Evolutionary conservation across 169 alveolate genomes (phyloP).

Genomic region (Eimeria tenella): DNA sequence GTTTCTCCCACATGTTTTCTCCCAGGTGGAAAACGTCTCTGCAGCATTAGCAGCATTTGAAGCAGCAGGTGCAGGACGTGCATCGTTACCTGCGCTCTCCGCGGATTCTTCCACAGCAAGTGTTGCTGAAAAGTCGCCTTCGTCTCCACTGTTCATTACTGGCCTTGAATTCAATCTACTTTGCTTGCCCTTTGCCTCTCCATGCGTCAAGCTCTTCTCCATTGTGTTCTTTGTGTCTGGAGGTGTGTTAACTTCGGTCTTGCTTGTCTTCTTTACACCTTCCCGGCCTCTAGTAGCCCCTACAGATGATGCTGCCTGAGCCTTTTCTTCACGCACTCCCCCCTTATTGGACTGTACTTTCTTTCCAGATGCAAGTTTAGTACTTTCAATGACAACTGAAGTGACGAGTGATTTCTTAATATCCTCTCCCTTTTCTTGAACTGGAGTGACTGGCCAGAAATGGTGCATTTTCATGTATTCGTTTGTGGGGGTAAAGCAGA

Average conservation of each 20-base stretch:
- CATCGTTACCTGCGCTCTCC: slow-evolving; percentile 13
- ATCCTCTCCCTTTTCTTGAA: neutral
- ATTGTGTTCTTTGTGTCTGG: neutral
- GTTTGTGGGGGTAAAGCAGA: slow-evolving; percentile 48
- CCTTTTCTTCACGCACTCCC: neutral
- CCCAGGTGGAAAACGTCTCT: neutral
- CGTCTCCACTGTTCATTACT: slow-evolving; percentile 29
- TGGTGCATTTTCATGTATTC: slow-evolving; percentile 47
- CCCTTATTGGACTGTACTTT: neutral
- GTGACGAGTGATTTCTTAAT: neutral
- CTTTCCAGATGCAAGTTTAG: neutral
- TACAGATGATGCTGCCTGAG: neutral
- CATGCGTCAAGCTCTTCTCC: slow-evolving; percentile 26
- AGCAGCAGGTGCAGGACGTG: neutral
- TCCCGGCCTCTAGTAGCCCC: slow-evolving; percentile 35
- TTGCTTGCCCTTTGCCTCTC: slow-evolving; percentile 22
- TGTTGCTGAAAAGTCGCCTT: neutral
- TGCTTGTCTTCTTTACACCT: slow-evolving; percentile 5
- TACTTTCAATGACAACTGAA: neutral
- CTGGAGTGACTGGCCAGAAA: neutral
- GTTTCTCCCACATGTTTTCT: neutral
- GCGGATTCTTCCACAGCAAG: neutral
- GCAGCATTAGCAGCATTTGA: neutral
- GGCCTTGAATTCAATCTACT: slow-evolving; percentile 16
- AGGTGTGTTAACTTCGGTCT: neutral